Evolutionary conservation across 2,329 filamentous ascomycete species (phyloP), one percentile per base, ranked within the genome.

Genomic region (Pseudohalonectria lignicola): DNA sequence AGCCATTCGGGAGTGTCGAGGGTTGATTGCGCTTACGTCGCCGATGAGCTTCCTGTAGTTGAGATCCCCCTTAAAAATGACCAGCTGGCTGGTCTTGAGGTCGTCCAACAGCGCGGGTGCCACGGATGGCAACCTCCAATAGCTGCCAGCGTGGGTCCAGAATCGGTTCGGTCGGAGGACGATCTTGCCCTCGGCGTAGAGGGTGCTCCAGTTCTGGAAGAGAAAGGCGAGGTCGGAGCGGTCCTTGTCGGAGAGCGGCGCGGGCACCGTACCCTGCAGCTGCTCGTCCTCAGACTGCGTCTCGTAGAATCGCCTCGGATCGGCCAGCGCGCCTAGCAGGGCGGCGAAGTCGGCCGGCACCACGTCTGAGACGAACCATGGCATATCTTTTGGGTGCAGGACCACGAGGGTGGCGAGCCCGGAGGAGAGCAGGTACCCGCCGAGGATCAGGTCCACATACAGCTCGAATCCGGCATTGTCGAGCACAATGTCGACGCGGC

Each of bases 321-420:
- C 72, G 6, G 80, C 75, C n/a, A 98, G 71, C 4, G 82, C 85
- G 45, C 74, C 78, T 37, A 98, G 74, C 3, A 96, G 72, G n/a
- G 81, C 78, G 1, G 69, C 71, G 50, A 96, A 95, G 61, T 98
- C 92, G 30, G 67, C 71, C 0, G 90, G 88, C 10, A 94, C 62
- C 4, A 96, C 92, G 52, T 98, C 92, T 1, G 87, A 95, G 34
- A 98, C 92, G 55, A 96, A 98, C 92, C 92, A 98, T 1, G 92
- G 92, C 41, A 98, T 88, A 17, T 79, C 81, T 64, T 98, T 98
- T 37, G 92, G 88, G 53, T 94, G 88, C 9, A 98, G 72, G 16
- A 96, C 79, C 12, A 98, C 71, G 18, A 78, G 77, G 0, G 88
- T 95, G 0, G 92, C 92, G 5, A 98, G 75, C 1, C 82, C 85